These are phyloP conservation scores for Cutaneotrichosporon sp. DNA, from an alignment of 1,284 basidiomycete species.

Conservation along the genomic window DNA sequence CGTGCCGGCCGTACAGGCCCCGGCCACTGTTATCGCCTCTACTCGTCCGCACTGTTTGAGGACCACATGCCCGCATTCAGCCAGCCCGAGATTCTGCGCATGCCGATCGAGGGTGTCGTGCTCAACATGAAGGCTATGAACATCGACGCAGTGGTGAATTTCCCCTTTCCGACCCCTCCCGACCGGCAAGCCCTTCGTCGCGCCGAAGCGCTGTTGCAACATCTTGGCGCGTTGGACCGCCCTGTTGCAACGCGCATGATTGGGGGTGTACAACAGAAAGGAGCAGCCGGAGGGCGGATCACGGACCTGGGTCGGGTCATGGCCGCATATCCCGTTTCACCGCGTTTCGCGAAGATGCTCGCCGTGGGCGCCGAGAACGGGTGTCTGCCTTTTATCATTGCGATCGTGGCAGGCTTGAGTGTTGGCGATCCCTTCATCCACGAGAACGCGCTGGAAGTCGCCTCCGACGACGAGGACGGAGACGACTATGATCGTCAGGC, in stretches of 20 bases:
- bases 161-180: constrained; percentile 96
- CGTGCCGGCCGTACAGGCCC: constrained; percentile 72
- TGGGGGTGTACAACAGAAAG: constrained; percentile 36
- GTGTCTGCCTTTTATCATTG: constrained; percentile 86
- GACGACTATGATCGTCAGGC: constrained; percentile 48
- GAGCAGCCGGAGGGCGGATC: constrained; percentile 59
- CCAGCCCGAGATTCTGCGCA: constrained; percentile 86
- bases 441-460: constrained; percentile 61
- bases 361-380: constrained; percentile 86
- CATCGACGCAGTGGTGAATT: constrained; percentile 92
- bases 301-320: constrained; percentile 86
- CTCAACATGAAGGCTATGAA: constrained; percentile 99
- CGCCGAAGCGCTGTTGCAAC: constrained; percentile 74
- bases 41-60: constrained; percentile 74
- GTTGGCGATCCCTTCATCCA: constrained; percentile 95
- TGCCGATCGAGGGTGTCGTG: constrained; percentile 94
- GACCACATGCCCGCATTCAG: constrained; percentile 85
- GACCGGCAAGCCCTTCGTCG: constrained; percentile 70
- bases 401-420: constrained; percentile 84
- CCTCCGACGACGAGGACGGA: constrained; percentile 50
- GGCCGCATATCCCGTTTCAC: constrained; percentile 88
- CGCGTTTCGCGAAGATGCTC: constrained; percentile 90
- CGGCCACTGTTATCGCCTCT: constrained; percentile 72
- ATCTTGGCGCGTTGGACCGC: constrained; percentile 74
- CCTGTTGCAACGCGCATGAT: constrained; percentile 47